Evolutionary conservation across 192 early-diverging fungal genomes (phyloP).

Genomic region (Dimargaris verticillata): DNA sequence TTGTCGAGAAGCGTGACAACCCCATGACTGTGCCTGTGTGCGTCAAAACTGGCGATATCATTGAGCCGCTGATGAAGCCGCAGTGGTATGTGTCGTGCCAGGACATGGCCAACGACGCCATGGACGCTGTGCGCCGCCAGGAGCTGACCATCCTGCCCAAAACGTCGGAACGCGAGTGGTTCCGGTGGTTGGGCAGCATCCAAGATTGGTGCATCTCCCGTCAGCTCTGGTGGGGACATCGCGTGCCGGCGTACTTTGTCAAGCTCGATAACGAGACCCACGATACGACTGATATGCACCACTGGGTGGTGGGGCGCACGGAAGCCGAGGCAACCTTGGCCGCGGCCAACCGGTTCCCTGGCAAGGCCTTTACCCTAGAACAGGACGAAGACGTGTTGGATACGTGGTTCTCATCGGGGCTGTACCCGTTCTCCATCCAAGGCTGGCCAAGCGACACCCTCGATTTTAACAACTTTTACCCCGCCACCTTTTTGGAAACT

Average conservation of each 20-base stretch:
- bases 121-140: conserved; percentile 63
- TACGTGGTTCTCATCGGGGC: conserved; percentile 97
- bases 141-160: conserved; percentile 69
- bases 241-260: conserved; percentile 89
- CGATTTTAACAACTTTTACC: conserved; percentile 78
- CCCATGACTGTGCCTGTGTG: conserved; percentile 89
- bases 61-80: conserved; percentile 95
- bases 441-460: conserved; percentile 89
- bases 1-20: conserved; percentile 70
- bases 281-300: conserved; percentile 37
- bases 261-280: conserved; percentile 43
- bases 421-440: conserved; percentile 96
- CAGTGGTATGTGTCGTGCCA: conserved; percentile 98
- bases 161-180: conserved; percentile 85
- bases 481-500: conserved; percentile 75
- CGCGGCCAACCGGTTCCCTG: conserved; percentile 66
- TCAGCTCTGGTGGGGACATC: conserved; percentile 99
- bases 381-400: conserved; percentile 96
- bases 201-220: conserved; percentile 98
- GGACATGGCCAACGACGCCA: conserved; percentile 68
- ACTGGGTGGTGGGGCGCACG: conserved; percentile 78
- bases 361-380: conserved; percentile 62
- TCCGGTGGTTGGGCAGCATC: conserved; percentile 87
- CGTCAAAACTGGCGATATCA: conserved; percentile 77
- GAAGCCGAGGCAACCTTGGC: conserved; percentile 56